phyloP scores from a whole-genome alignment of 345 rosid genomes.

The Boechera divaricarpa region DNA sequence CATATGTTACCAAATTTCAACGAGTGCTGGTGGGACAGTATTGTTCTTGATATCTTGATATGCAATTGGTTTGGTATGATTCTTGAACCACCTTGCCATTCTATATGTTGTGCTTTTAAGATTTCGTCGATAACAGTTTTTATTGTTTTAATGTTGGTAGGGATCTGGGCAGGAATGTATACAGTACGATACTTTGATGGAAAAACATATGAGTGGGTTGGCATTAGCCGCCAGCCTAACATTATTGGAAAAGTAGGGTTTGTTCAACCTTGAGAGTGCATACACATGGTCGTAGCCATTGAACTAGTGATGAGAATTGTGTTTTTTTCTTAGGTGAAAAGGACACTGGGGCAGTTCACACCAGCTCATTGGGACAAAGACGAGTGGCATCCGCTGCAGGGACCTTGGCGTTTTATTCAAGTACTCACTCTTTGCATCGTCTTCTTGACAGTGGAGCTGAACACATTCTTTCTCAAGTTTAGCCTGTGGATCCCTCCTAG shows the following conservation, averaged over 20 bases:
- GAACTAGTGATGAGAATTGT: not conserved
- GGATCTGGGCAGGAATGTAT: slow-evolving; percentile 99
- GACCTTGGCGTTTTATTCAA: slow-evolving; percentile 98
- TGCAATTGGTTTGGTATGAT: slow-evolving; percentile 99
- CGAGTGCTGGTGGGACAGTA: slow-evolving; percentile 99
- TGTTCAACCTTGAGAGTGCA: not conserved
- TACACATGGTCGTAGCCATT: not conserved
- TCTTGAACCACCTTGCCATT: slow-evolving; percentile 8
- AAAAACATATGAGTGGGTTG: slow-evolving; percentile 98
- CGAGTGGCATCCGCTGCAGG: slow-evolving; percentile 97
- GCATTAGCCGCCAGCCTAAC: slow-evolving; percentile 95
- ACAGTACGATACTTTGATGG: slow-evolving; percentile 96
- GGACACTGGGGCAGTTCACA: slow-evolving; percentile 92
- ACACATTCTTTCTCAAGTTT: slow-evolving; percentile 97
- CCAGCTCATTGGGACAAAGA: slow-evolving; percentile 99
- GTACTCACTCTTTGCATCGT: slow-evolving; percentile 84
- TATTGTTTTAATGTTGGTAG: slow-evolving; percentile 48
- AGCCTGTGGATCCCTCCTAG: slow-evolving; percentile 97
- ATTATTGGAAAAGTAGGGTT: slow-evolving; percentile 76
- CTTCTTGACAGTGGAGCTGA: slow-evolving; percentile 89
- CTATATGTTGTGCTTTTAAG: not conserved
- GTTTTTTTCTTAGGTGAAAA: slow-evolving; percentile 59
- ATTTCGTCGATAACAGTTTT: not conserved
- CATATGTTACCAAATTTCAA: slow-evolving; percentile 99
- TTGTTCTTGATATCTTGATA: slow-evolving; percentile 89